Conservation (phyloP, 768 basidiomycete genomes). For the Boletellus sp. region DNA sequence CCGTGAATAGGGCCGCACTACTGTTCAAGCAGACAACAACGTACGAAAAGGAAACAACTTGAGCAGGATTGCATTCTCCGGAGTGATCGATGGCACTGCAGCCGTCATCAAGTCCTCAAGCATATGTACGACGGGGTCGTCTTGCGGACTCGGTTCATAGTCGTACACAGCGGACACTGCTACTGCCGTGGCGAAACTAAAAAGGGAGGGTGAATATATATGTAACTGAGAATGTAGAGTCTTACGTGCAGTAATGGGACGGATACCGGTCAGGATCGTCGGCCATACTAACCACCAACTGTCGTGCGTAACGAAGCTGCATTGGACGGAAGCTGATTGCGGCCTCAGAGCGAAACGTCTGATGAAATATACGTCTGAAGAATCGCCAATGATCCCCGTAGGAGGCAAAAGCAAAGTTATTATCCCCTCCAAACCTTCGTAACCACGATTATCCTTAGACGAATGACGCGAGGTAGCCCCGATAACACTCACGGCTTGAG, state of each 20-base stretch:
- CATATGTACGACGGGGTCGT: constrained; percentile 4
- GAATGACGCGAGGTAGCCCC: background rate
- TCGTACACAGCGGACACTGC: constrained; percentile 1
- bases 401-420: background rate
- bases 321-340: background rate
- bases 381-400: background rate
- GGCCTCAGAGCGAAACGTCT: background rate
- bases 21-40: background rate
- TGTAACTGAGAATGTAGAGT: background rate
- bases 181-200: constrained; percentile 2
- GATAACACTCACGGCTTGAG: constrained; percentile 2
- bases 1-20: background rate
- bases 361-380: background rate
- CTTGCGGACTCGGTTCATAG: constrained; percentile 2
- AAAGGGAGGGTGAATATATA: background rate
- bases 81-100: background rate
- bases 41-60: constrained; percentile 5
- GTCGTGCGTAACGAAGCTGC: background rate
- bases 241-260: constrained; percentile 2
- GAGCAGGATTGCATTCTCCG: constrained; percentile 2
- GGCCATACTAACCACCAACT: background rate
- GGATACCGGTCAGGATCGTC: background rate
- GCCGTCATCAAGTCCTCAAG: background rate
- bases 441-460: background rate
- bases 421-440: background rate